Evolutionary conservation across 2,329 filamentous ascomycete species (phyloP).

Genomic region (Herpotrichia juniperi): DNA sequence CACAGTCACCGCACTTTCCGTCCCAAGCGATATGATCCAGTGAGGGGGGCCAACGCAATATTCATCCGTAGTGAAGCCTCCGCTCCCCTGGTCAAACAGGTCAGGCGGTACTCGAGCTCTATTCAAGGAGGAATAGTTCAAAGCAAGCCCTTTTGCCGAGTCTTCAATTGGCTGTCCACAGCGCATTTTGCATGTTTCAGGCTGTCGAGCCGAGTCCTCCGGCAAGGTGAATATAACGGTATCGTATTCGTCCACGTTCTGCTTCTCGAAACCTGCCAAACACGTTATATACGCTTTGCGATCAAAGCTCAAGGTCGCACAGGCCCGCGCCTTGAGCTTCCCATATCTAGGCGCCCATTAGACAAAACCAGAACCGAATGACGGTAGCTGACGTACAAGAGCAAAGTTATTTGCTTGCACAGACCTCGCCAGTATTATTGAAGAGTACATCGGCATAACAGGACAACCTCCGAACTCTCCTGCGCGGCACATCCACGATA

Average conservation of each 20-base stretch:
- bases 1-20: constrained; percentile 23
- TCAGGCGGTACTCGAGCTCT: constrained; percentile 24
- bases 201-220: constrained; percentile 10
- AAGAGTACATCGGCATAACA: neutral
- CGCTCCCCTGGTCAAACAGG: constrained; percentile 17
- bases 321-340: neutral
- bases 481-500: neutral
- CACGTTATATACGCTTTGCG: neutral
- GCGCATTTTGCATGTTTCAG: constrained; percentile 21
- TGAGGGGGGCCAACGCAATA: constrained; percentile 18
- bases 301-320: neutral
- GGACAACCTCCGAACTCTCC: neutral
- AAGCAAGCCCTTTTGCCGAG: constrained; percentile 25
- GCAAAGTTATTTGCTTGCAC: neutral
- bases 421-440: neutral
- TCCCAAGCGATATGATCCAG: constrained; percentile 8
- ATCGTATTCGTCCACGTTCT: constrained; percentile 14
- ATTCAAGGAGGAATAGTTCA: constrained; percentile 16
- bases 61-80: constrained; percentile 11
- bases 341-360: neutral
- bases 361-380: neutral
- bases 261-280: constrained; percentile 6
- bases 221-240: constrained; percentile 8
- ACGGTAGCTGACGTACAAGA: constrained; percentile 1
- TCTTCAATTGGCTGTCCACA: constrained; percentile 19